Percentiles rank a stretch among this genome's conserved stretches.
Conservation (phyloP, 495 filamentous ascomycete species). For the Hypoxylon subgilvum region DNA sequence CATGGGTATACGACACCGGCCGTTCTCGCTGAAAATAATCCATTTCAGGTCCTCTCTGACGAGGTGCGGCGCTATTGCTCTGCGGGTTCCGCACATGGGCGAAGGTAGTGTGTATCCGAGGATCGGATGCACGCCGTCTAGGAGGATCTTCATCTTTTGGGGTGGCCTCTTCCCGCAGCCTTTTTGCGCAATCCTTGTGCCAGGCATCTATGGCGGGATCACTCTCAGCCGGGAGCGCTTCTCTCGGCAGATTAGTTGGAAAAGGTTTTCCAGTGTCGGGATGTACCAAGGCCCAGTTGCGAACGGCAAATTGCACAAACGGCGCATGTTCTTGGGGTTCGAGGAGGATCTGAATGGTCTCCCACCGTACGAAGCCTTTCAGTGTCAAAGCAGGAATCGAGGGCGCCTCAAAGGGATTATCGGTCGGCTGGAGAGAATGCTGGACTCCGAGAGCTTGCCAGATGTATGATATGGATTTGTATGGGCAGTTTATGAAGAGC, state of each 20-base stretch:
- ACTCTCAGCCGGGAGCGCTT: constrained; percentile 74
- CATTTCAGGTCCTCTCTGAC: constrained; percentile 31
- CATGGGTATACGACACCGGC: constrained; percentile 40
- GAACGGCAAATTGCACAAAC: constrained; percentile 81
- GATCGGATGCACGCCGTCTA: constrained; percentile 24
- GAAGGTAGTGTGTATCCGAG: constrained; percentile 30
- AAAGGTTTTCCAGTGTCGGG: constrained; percentile 74
- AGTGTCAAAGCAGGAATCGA: constrained; percentile 80
- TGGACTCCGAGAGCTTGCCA: constrained; percentile 91
- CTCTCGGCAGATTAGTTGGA: constrained; percentile 75
- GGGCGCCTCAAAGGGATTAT: constrained; percentile 74
- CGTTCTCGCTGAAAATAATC: constrained; percentile 41
- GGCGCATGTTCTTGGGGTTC: constrained; percentile 86
- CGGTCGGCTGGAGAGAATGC: constrained; percentile 72
- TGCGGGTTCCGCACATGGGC: constrained; percentile 29
- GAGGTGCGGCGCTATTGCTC: constrained; percentile 14
- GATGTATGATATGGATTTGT: constrained; percentile 80
- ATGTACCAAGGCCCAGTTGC: constrained; percentile 73
- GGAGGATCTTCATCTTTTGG: constrained; percentile 39
- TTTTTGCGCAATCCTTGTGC: constrained; percentile 74
- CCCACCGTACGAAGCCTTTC: constrained; percentile 89
- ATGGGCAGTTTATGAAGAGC: constrained; percentile 80
- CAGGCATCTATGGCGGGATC: constrained; percentile 81
- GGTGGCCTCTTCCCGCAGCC: constrained; percentile 56
- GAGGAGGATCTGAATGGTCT: constrained; percentile 88